These are phyloP conservation scores for Beauveria rudraprayagi DNA, from an alignment of 2,329 filamentous ascomycete genomes.

Conservation along the genomic window DNA sequence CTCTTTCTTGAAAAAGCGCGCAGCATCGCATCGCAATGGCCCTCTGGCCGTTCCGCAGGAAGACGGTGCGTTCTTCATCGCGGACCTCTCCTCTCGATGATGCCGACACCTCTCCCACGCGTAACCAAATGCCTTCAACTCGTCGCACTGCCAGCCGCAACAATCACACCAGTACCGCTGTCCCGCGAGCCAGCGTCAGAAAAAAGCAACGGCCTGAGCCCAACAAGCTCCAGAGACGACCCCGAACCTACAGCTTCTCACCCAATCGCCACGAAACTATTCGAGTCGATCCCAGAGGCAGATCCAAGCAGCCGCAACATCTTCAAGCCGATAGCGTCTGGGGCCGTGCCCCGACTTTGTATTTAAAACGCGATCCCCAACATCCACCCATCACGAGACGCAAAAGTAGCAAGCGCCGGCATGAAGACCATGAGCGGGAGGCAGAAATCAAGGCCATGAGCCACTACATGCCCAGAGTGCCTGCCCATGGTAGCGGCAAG, in stretches of 20 bases:
- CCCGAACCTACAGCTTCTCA: conserved; percentile 54
- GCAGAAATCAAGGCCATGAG: conserved; percentile 85
- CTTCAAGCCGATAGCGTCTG: conserved; percentile 17
- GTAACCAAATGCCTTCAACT: neutral
- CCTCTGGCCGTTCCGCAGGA: conserved; percentile 34
- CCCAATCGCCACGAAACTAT: conserved; percentile 50
- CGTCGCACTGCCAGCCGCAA: conserved; percentile 16
- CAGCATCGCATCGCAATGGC: conserved; percentile 11
- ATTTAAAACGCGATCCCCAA: conserved; percentile 54
- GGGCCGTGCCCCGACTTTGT: conserved; percentile 40
- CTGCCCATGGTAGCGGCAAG: conserved; percentile 47
- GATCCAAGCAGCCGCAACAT: conserved; percentile 7
- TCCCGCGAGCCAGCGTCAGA: conserved; percentile 20
- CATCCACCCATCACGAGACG: conserved; percentile 46
- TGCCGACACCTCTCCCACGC: conserved; percentile 24
- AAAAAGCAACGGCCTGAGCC: conserved; percentile 39
- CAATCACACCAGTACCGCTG: conserved; percentile 25
- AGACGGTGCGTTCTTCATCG: conserved; percentile 57
- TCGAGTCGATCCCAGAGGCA: conserved; percentile 27
- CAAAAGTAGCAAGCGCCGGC: conserved; percentile 69
- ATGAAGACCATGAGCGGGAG: conserved; percentile 69
- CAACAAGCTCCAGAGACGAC: conserved; percentile 39
- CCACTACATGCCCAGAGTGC: conserved; percentile 54
- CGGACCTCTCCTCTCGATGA: conserved; percentile 46
- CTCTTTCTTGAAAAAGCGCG: neutral